Conservation (phyloP, 2,329 filamentous ascomycete genomes). For the Pseudogymnoascus sp. region DNA sequence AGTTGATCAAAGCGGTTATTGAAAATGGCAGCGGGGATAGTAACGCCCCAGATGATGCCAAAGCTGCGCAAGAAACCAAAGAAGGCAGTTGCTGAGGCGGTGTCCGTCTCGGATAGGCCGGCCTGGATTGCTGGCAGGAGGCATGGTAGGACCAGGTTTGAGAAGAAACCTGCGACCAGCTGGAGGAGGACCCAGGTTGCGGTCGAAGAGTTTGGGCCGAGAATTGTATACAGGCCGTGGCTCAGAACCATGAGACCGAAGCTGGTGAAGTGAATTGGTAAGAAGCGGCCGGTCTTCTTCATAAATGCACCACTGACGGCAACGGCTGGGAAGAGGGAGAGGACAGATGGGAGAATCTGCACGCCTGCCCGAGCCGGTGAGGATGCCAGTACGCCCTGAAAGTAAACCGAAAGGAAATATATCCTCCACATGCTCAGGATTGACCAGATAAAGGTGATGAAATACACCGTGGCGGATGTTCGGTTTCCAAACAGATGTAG, state of each 20-base stretch:
- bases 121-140: slow-evolving; percentile 39
- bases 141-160: slow-evolving; percentile 35
- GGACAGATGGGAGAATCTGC: slow-evolving; percentile 35
- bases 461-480: slow-evolving; percentile 24
- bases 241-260: slow-evolving; percentile 25
- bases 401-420: slow-evolving; percentile 29
- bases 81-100: slow-evolving; percentile 15
- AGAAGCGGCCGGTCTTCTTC: slow-evolving; percentile 37
- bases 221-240: slow-evolving; percentile 34
- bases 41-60: slow-evolving; percentile 40
- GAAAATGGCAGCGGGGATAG: slow-evolving; percentile 38
- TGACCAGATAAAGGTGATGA: slow-evolving; percentile 31
- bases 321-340: slow-evolving; percentile 36
- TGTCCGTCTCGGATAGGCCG: slow-evolving; percentile 31
- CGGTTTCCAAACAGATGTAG: slow-evolving; percentile 32
- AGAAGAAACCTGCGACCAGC: slow-evolving; percentile 34
- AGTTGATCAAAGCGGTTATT: slow-evolving; percentile 19
- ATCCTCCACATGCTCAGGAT: slow-evolving; percentile 31
- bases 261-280: slow-evolving; percentile 36
- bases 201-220: slow-evolving; percentile 31
- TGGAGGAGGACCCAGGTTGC: slow-evolving; percentile 37
- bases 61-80: slow-evolving; percentile 39
- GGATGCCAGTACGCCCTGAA: slow-evolving; percentile 30
- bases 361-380: slow-evolving; percentile 38
- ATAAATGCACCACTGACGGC: slow-evolving; percentile 34